A percentile compares a stretch with the other conserved stretches of the same genome.
Evolutionary conservation across 768 basidiomycete species (phyloP).

Genomic region (Podaxis carcinomalis): DNA sequence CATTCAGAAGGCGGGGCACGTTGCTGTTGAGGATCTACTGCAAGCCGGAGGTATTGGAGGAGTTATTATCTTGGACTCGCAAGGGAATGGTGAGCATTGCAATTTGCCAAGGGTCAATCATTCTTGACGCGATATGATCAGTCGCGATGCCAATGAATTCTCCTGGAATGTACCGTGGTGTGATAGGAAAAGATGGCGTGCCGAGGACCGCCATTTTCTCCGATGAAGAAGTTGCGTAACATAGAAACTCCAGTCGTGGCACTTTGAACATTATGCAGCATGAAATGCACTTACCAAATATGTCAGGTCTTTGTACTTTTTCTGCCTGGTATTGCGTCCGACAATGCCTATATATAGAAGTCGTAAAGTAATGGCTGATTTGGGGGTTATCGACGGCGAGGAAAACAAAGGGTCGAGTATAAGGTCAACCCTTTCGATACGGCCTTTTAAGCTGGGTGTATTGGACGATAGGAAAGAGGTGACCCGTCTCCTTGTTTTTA

Average conservation of each 20-base stretch:
- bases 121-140: conserved; percentile 20
- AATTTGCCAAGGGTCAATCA: not conserved
- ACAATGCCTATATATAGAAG: conserved; percentile 2
- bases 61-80: conserved; percentile 65
- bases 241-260: not conserved
- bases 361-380: not conserved
- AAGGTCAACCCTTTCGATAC: not conserved
- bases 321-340: not conserved
- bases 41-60: conserved; percentile 66
- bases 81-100: conserved; percentile 55
- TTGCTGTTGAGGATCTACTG: conserved; percentile 55
- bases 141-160: conserved; percentile 75
- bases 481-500: not conserved
- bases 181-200: conserved; percentile 64
- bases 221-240: conserved; percentile 49
- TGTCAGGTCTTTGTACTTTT: conserved; percentile 5
- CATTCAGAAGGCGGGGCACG: conserved; percentile 47
- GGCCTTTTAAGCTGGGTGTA: not conserved
- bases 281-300: conserved; percentile 3
- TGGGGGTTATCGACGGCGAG: not conserved
- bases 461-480: not conserved
- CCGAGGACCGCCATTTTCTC: conserved; percentile 74
- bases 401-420: not conserved
- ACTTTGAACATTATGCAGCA: not conserved
- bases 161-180: conserved; percentile 79